Conservation (phyloP, 495 filamentous ascomycete genomes). For the Xylaria curta region DNA sequence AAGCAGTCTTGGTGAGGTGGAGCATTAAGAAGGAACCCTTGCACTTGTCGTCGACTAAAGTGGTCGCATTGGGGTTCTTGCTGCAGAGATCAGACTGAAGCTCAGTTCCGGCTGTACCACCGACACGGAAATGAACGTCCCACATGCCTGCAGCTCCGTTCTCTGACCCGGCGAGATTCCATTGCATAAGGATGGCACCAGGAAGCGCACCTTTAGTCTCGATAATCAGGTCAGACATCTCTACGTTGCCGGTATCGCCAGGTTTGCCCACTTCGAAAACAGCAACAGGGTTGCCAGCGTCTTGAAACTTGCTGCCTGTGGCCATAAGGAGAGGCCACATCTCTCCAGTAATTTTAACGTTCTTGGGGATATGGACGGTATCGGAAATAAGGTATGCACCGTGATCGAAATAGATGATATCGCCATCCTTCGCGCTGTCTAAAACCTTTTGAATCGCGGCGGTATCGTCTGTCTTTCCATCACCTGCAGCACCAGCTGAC, state of each 20-base stretch:
- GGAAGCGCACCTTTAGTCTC: conserved; percentile 78
- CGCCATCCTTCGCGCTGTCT: conserved; percentile 62
- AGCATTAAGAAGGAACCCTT: conserved; percentile 82
- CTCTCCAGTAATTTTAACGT: conserved; percentile 86
- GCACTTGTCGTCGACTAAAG: conserved; percentile 62
- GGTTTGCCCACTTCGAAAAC: conserved; percentile 80
- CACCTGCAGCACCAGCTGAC: conserved; percentile 78
- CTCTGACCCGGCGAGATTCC: conserved; percentile 75
- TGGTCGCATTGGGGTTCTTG: conserved; percentile 68
- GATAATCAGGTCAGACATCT: conserved; percentile 86
- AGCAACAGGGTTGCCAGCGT: conserved; percentile 70
- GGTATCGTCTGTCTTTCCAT: conserved; percentile 73
- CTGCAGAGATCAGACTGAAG: conserved; percentile 78
- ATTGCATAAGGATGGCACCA: conserved; percentile 88
- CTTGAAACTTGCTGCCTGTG: conserved; percentile 69
- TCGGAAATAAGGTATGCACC: conserved; percentile 85
- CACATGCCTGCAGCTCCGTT: conserved; percentile 82
- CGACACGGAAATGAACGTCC: conserved; percentile 90
- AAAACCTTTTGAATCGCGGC: conserved; percentile 73
- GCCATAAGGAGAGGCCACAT: conserved; percentile 91
- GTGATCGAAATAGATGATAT: conserved; percentile 90
- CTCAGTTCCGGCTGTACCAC: conserved; percentile 80
- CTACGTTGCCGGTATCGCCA: conserved; percentile 78
- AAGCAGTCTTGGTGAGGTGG: conserved; percentile 73
- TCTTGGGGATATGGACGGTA: conserved; percentile 81